Percentiles rank a stretch among this genome's conserved stretches.
Evolutionary conservation across 768 basidiomycete genomes (phyloP).

Genomic region (Gloeostereum incarnatum): DNA sequence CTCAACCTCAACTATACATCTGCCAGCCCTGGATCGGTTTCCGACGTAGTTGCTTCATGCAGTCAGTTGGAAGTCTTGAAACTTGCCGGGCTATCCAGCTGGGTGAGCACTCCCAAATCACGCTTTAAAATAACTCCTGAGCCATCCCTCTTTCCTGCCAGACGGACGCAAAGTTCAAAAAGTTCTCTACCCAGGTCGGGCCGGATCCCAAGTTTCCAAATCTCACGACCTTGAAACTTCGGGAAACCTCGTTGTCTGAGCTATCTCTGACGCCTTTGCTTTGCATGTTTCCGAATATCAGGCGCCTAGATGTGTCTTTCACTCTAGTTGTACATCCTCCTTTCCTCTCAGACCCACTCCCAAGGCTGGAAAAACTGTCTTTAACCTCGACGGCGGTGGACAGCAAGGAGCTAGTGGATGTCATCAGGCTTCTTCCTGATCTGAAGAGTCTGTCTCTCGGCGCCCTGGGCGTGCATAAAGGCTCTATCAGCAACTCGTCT

Average conservation of each 20-base stretch:
- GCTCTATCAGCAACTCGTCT: constrained; percentile 34
- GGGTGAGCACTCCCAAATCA: constrained; percentile 29
- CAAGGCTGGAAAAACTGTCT: constrained; percentile 48
- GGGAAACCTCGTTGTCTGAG: constrained; percentile 45
- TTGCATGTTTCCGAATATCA: constrained; percentile 36
- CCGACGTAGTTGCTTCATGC: constrained; percentile 27
- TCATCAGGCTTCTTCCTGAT: constrained; percentile 26
- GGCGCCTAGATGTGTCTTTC: constrained; percentile 57
- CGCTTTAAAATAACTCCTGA: neutral
- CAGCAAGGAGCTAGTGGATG: constrained; percentile 25
- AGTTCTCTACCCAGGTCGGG: constrained; percentile 24
- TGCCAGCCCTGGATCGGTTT: constrained; percentile 37
- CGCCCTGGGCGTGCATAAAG: constrained; percentile 42
- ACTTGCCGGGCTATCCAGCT: constrained; percentile 50
- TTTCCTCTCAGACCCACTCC: constrained; percentile 2
- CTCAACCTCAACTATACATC: constrained; percentile 59
- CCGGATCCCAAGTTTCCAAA: constrained; percentile 22
- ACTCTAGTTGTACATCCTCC: constrained; percentile 20
- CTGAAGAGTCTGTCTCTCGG: constrained; percentile 47
- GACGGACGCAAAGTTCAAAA: constrained; percentile 49
- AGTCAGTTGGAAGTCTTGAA: constrained; percentile 44
- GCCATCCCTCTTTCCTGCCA: constrained; percentile 13
- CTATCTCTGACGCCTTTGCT: constrained; percentile 31
- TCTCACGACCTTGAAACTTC: constrained; percentile 49
- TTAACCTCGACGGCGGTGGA: constrained; percentile 46